phyloP scores from a whole-genome alignment of 1,139 yeast genomes.

The Suhomyces bolitotheri region DNA sequence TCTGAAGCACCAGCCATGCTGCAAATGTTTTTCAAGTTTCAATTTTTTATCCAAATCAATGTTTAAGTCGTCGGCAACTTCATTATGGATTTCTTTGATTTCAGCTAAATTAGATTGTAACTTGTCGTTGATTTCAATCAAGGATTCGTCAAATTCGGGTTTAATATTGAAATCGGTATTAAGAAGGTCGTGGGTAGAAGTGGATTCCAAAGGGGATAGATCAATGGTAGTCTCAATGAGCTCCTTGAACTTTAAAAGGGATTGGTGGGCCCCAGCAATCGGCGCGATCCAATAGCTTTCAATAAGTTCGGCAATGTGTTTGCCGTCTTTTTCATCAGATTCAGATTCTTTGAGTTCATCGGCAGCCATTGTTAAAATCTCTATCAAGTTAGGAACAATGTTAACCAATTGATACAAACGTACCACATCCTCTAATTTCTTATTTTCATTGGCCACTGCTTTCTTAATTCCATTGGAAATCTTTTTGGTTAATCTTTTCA shows the following conservation, averaged over 20 bases:
- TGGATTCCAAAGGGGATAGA: constrained; percentile 67
- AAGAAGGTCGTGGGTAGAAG: constrained; percentile 38
- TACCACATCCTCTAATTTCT: constrained; percentile 82
- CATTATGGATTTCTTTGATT: constrained; percentile 61
- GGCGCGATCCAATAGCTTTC: constrained; percentile 59
- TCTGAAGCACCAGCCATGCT: constrained; percentile 92
- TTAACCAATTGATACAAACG: constrained; percentile 78
- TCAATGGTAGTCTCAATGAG: constrained; percentile 92
- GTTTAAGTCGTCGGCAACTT: constrained; percentile 70
- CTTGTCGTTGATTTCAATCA: constrained; percentile 58
- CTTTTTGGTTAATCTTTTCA: constrained; percentile 71
- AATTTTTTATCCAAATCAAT: constrained; percentile 85
- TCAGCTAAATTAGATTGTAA: constrained; percentile 55
- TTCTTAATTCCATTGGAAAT: constrained; percentile 44
- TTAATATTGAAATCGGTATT: constrained; percentile 75
- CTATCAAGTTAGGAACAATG: constrained; percentile 66
- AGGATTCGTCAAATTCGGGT: constrained; percentile 83
- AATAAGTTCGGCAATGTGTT: constrained; percentile 34
- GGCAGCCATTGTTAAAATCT: constrained; percentile 45
- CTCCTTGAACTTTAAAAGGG: constrained; percentile 71
- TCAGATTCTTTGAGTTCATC: constrained; percentile 24
- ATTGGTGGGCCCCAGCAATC: constrained; percentile 46
- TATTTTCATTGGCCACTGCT: constrained; percentile 39
- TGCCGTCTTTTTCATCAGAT: constrained; percentile 19
- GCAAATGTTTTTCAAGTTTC: constrained; percentile 81